Evolutionary conservation across 2,329 filamentous ascomycete species (phyloP).

Genomic region (Neonectria magnoliae): DNA sequence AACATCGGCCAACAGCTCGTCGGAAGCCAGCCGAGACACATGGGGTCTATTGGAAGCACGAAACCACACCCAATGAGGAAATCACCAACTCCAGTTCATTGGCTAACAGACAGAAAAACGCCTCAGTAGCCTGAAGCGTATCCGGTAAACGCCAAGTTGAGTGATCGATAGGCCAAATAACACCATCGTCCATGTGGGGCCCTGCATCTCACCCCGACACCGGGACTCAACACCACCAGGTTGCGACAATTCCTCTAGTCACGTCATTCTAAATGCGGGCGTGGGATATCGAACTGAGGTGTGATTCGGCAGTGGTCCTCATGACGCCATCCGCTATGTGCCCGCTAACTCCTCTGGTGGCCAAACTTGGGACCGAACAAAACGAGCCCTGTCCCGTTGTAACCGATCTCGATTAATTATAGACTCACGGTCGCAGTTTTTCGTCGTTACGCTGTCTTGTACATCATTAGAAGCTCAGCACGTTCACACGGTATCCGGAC

Average conservation of each 20-base stretch:
- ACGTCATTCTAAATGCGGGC: slow-evolving; percentile 36
- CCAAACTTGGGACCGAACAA: slow-evolving; percentile 16
- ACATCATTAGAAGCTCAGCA: background rate
- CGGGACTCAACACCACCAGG: slow-evolving; percentile 23
- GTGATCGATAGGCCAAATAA: slow-evolving; percentile 43
- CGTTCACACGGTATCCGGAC: background rate
- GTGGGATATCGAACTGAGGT: slow-evolving; percentile 24
- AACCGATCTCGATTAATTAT: slow-evolving; percentile 8
- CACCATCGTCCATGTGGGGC: slow-evolving; percentile 39
- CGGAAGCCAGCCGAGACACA: background rate
- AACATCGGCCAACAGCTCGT: background rate
- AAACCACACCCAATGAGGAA: slow-evolving; percentile 12
- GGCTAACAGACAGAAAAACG: background rate
- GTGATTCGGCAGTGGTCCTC: slow-evolving; percentile 33
- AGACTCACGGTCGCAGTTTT: slow-evolving; percentile 8
- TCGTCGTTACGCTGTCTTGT: background rate
- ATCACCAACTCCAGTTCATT: background rate
- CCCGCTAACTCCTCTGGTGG: slow-evolving; percentile 12
- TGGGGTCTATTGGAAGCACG: background rate
- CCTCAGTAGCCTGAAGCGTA: slow-evolving; percentile 5
- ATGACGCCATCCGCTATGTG: slow-evolving; percentile 38
- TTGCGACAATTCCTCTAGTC: slow-evolving; percentile 25
- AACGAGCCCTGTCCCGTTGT: slow-evolving; percentile 18
- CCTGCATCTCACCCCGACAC: slow-evolving; percentile 32
- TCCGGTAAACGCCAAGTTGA: slow-evolving; percentile 27